Conservation (phyloP, 2,329 filamentous ascomycete genomes). For the Colletotrichum sp. region DNA sequence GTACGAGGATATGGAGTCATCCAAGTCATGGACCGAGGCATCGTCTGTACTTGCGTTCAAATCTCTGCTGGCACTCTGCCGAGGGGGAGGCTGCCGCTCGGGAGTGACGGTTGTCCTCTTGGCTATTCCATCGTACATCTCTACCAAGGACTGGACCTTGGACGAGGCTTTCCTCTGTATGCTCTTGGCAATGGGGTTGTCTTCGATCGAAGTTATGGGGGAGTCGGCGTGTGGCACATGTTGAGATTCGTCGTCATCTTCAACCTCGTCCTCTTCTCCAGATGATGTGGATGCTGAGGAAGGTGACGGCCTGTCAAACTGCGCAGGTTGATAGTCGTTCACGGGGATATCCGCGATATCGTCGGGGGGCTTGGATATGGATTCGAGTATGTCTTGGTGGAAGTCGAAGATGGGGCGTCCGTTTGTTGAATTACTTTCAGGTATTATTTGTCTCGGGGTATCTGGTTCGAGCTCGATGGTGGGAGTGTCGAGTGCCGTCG, state of each 20-base stretch:
- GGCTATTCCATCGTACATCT: conserved; percentile 53
- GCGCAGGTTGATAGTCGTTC: not conserved
- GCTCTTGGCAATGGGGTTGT: conserved; percentile 29
- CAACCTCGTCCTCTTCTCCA: not conserved
- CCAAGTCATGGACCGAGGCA: not conserved
- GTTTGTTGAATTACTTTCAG: not conserved
- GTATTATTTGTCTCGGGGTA: not conserved
- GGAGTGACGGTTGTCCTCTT: conserved; percentile 19
- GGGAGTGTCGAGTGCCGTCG: conserved; percentile 11
- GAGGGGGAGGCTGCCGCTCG: not conserved
- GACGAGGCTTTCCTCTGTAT: conserved; percentile 16
- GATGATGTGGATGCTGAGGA: conserved; percentile 27
- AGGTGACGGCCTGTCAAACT: not conserved
- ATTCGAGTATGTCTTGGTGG: not conserved
- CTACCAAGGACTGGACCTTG: conserved; percentile 57
- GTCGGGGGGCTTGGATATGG: not conserved
- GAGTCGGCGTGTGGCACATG: conserved; percentile 34
- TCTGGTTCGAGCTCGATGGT: not conserved
- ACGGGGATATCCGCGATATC: not conserved
- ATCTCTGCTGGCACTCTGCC: conserved; percentile 6
- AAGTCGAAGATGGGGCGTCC: not conserved
- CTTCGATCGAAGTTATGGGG: conserved; percentile 51
- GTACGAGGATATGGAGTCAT: not conserved
- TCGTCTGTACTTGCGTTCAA: not conserved
- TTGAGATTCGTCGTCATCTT: conserved; percentile 8